Evolutionary conservation across 169 alveolate genomes (phyloP).

Genomic region (Cryptosporidium parvum): DNA sequence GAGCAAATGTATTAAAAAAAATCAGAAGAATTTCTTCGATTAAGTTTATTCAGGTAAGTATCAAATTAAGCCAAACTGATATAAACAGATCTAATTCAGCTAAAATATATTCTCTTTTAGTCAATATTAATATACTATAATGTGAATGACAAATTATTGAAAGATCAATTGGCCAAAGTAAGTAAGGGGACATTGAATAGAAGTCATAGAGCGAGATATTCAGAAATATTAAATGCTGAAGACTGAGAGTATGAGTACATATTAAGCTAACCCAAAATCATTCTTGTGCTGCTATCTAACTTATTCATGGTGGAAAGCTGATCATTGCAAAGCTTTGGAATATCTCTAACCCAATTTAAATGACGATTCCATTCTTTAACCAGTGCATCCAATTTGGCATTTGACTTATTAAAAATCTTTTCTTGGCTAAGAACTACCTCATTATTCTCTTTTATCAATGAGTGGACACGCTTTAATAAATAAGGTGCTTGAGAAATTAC

Average conservation of each 20-base stretch:
- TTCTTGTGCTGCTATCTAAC: constrained; percentile 27
- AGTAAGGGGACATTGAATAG: constrained; percentile 13
- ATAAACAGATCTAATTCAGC: background rate
- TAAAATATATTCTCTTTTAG: constrained; percentile 9
- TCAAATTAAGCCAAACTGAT: background rate
- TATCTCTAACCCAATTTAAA: constrained; percentile 34
- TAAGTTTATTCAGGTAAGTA: constrained; percentile 60
- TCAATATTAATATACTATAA: constrained; percentile 50
- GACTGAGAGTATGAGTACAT: background rate
- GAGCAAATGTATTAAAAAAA: constrained; percentile 1
- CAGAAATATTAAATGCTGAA: constrained; percentile 9
- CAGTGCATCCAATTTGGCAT: background rate
- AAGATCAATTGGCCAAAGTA: constrained; percentile 16
- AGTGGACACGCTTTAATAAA: constrained; percentile 1
- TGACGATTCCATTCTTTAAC: constrained; percentile 28
- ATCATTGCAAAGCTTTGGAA: constrained; percentile 35
- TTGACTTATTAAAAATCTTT: background rate
- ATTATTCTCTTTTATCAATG: background rate
- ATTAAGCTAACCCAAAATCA: constrained; percentile 43
- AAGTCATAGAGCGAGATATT: background rate
- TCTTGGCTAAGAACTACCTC: background rate
- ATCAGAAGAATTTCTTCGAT: background rate
- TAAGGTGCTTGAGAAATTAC: constrained; percentile 31
- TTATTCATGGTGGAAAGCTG: constrained; percentile 39
- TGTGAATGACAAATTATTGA: constrained; percentile 8